Evolutionary conservation across 2,329 filamentous ascomycete genomes (phyloP), one percentile per base, ranked within the genome.

Genomic region (Drechslerella coelobrocha): DNA sequence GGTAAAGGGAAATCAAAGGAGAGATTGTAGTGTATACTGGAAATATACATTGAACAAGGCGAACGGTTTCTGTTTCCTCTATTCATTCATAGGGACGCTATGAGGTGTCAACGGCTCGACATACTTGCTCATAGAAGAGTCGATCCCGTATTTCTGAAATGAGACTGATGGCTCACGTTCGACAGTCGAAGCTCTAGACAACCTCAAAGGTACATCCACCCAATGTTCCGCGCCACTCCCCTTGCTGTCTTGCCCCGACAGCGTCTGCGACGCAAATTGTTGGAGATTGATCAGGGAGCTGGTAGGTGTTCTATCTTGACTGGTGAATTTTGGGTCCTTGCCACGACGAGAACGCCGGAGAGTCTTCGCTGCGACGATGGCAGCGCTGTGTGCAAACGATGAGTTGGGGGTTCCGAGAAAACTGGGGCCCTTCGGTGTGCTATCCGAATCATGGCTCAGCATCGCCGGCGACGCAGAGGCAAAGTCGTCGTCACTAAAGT

Each of bases 391-490:
- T 7, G 48, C 52, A 26, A 69, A 59, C 4, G 63, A 68, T 8
- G 65, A 69, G 14, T 31, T 39, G 5, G 53, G 65, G 10, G 65
- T 69, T 6, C 48, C 60, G 12, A 69, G 19, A 29, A 69, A 69
- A 29, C 65, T 69, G 5, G 56, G 19, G n/a, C 55, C 65, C 24
- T 69, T 69, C 2, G 65, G 65, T 1, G 65, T 69, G 26, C 65
- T 69, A 53, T 69, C 65, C 26, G 65, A 69, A 29, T 69, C 65
- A 26, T 62, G 57, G 19, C 65, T 69, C 8, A 61, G n/a, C 43
- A 54, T 52, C 1, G 52, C 65, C 10, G 54, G 23, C n/a, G 65
- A 69, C 4, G 65, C 37, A 17, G 34, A 50, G 2, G 41, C 57
- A 31, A 41, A 14, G 5, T 69, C 65, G 23, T 31, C 37, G 23